Conservation (phyloP, 2,329 filamentous ascomycete genomes). For the Colletotrichum costaricense region DNA sequence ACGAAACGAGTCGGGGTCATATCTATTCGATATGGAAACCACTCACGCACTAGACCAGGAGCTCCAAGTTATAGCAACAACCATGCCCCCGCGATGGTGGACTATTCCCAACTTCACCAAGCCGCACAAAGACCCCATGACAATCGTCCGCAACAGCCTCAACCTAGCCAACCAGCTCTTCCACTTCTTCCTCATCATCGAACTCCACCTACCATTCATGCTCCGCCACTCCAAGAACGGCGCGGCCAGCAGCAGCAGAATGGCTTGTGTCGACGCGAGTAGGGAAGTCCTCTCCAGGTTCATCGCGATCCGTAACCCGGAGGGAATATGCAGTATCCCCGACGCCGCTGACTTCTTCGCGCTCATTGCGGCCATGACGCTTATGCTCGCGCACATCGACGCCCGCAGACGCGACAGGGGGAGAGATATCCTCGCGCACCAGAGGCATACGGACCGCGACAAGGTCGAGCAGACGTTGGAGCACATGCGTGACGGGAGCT, state of each 20-base stretch:
- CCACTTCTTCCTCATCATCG: slow-evolving; percentile 50
- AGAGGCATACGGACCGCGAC: slow-evolving; percentile 52
- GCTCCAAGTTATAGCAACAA: slow-evolving; percentile 45
- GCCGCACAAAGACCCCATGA: slow-evolving; percentile 23
- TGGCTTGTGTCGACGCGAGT: slow-evolving; percentile 50
- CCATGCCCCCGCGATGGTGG: slow-evolving; percentile 50
- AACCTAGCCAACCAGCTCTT: slow-evolving; percentile 47
- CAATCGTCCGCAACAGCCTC: slow-evolving; percentile 42
- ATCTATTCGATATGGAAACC: slow-evolving; percentile 35
- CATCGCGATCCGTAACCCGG: slow-evolving; percentile 46
- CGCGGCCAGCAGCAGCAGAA: slow-evolving; percentile 42
- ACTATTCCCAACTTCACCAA: slow-evolving; percentile 41
- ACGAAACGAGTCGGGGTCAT: slow-evolving; percentile 45
- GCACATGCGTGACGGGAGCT: slow-evolving; percentile 45
- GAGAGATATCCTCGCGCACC: slow-evolving; percentile 48
- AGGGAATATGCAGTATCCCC: slow-evolving; percentile 36
- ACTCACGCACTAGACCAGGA: slow-evolving; percentile 48
- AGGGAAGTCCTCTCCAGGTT: slow-evolving; percentile 51
- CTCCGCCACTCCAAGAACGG: slow-evolving; percentile 42
- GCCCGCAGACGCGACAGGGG: slow-evolving; percentile 36
- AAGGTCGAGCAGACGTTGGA: slow-evolving; percentile 51
- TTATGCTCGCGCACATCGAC: slow-evolving; percentile 51
- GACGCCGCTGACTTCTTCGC: slow-evolving; percentile 51
- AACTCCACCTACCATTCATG: slow-evolving; percentile 54
- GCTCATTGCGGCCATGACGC: slow-evolving; percentile 50